Evolutionary conservation across 169 alveolate genomes (phyloP).

Genomic region (Neospora caninum): DNA sequence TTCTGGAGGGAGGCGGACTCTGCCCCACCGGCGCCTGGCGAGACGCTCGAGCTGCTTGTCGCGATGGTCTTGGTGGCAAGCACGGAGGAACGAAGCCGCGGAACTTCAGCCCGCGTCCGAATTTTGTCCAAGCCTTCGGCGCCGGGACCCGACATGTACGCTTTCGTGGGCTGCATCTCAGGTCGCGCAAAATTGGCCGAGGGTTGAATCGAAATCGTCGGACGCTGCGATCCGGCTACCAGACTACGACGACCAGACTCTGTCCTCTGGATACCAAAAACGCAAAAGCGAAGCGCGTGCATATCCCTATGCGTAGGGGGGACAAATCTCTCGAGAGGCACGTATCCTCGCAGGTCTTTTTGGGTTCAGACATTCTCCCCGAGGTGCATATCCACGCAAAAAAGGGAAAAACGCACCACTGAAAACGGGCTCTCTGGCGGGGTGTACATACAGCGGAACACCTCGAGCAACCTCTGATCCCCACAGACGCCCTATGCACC

Average conservation of each 20-base stretch:
- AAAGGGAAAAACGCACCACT: too few relatives aligned
- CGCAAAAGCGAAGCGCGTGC: not conserved
- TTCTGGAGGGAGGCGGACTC: conserved; percentile 43
- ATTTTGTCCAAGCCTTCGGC: not conserved
- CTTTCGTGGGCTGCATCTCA: not conserved
- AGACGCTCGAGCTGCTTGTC: not conserved
- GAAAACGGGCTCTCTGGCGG: too few relatives aligned
- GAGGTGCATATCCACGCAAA: too few relatives aligned
- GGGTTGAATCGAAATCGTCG: not conserved
- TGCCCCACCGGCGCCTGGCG: not conserved
- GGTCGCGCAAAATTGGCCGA: not conserved
- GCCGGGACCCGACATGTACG: not conserved
- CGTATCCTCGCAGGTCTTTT: not conserved
- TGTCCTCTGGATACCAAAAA: not conserved
- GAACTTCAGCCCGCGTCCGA: not conserved
- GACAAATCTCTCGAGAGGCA: not conserved
- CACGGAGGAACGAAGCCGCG: not conserved
- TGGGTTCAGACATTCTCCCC: not conserved
- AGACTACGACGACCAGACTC: not conserved
- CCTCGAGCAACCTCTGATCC: too few relatives aligned
- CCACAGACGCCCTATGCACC: too few relatives aligned
- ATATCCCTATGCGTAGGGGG: too few relatives aligned
- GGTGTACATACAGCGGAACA: too few relatives aligned
- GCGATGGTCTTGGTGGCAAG: not conserved
- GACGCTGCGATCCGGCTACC: not conserved